phyloP scores from a whole-genome alignment of 192 early-diverging fungal genomes.

The Coemansia sp. region DNA sequence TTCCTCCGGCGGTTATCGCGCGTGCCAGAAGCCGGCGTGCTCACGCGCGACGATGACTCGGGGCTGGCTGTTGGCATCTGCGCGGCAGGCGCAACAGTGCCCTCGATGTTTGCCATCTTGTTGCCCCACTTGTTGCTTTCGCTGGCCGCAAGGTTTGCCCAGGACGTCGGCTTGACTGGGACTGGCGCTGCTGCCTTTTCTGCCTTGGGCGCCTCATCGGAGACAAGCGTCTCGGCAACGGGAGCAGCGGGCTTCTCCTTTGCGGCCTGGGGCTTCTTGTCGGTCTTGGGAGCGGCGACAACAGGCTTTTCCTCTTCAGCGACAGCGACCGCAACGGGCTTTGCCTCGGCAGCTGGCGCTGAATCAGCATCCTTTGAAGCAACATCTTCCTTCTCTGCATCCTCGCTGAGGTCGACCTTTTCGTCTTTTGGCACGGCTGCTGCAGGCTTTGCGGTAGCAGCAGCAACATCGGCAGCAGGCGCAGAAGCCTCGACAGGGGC shows the following conservation, averaged over 20 bases:
- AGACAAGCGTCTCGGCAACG: background rate
- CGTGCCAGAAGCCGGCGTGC: slow-evolving; percentile 40
- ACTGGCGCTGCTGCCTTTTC: slow-evolving; percentile 26
- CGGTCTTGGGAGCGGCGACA: slow-evolving; percentile 19
- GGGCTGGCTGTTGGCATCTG: slow-evolving; percentile 19
- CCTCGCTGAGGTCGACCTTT: slow-evolving; percentile 38
- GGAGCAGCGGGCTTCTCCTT: slow-evolving; percentile 48
- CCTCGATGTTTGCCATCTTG: slow-evolving; percentile 56
- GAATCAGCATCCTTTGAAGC: slow-evolving; percentile 23
- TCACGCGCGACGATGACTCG: slow-evolving; percentile 32
- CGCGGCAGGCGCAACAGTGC: slow-evolving; percentile 53
- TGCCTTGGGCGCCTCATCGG: slow-evolving; percentile 17
- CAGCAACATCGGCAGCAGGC: slow-evolving; percentile 14
- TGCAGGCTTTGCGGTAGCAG: slow-evolving; percentile 18
- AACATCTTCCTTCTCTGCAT: slow-evolving; percentile 21
- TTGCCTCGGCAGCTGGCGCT: slow-evolving; percentile 28
- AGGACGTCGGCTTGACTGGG: slow-evolving; percentile 67
- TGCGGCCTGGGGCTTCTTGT: slow-evolving; percentile 37
- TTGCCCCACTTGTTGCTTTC: slow-evolving; percentile 59
- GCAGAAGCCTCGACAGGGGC: slow-evolving; percentile 3
- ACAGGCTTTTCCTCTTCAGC: slow-evolving; percentile 9
- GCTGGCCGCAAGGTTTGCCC: slow-evolving; percentile 73
- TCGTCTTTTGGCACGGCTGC: slow-evolving; percentile 33
- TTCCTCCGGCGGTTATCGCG: slow-evolving; percentile 39
- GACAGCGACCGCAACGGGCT: slow-evolving; percentile 16